A percentile compares a stretch with the other conserved stretches of the same genome.
Conservation (phyloP, 2,329 filamentous ascomycete species). For the Hirsutella thompsonii region DNA sequence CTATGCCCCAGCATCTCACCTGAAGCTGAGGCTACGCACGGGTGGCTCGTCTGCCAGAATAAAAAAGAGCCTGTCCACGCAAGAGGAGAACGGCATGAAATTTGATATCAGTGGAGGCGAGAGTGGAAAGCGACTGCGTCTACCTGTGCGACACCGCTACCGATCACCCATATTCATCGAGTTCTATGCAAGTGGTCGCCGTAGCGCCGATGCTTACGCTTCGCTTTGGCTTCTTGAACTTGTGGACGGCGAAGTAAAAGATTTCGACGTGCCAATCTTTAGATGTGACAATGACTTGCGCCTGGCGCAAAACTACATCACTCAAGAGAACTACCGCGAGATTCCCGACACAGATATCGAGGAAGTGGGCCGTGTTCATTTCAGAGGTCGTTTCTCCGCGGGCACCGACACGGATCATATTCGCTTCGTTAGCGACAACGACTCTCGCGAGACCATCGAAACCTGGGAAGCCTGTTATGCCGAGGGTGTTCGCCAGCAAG, state of each 20-base stretch:
- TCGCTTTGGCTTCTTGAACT: constrained; percentile 79
- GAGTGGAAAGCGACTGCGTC: constrained; percentile 39
- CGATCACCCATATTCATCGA: constrained; percentile 84
- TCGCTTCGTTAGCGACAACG: constrained; percentile 72
- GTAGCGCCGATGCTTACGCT: constrained; percentile 61
- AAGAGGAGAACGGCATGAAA: constrained; percentile 38
- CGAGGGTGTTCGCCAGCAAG: constrained; percentile 66
- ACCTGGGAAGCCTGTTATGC: constrained; percentile 86
- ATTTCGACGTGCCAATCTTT: constrained; percentile 87
- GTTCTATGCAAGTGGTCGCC: constrained; percentile 58
- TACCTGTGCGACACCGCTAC: constrained; percentile 86
- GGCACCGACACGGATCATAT: constrained; percentile 82
- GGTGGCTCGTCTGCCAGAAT: constrained; percentile 70
- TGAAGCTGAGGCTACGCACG: constrained; percentile 70
- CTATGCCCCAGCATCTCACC: constrained; percentile 50
- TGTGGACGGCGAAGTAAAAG: constrained; percentile 62
- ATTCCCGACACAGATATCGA: constrained; percentile 66
- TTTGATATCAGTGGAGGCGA: constrained; percentile 35
- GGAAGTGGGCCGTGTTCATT: constrained; percentile 70
- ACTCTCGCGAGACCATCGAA: constrained; percentile 85
- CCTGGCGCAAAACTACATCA: constrained; percentile 86
- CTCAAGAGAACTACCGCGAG: constrained; percentile 56
- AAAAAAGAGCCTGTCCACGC: constrained; percentile 46
- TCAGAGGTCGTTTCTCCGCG: constrained; percentile 73
- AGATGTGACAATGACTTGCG: constrained; percentile 61